Percentiles rank a stretch among this genome's conserved stretches.
phyloP scores from a whole-genome alignment of 208 protist genomes.

The Blastocrithidia nonstop region DNA sequence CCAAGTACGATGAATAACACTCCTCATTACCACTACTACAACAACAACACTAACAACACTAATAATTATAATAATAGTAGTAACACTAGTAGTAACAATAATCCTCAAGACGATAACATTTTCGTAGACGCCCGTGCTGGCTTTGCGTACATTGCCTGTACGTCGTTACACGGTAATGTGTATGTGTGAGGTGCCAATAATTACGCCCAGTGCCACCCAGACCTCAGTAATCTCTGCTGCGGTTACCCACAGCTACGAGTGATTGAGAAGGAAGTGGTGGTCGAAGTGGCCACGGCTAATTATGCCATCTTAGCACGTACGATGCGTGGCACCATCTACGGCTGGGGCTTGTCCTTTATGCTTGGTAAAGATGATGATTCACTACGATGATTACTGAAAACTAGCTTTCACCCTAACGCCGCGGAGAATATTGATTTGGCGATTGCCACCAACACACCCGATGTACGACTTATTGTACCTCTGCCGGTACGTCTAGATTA shows the following conservation, averaged over 20 bases:
- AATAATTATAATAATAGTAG: no score
- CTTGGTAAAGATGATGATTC: constrained; percentile 33
- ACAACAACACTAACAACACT: no score
- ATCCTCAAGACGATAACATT: constrained; percentile 19
- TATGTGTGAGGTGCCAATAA: constrained; percentile 68
- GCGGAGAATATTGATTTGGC: no score
- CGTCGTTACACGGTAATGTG: constrained; percentile 32
- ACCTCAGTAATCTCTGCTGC: constrained; percentile 28
- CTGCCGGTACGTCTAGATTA: constrained; percentile 8
- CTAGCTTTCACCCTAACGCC: no score
- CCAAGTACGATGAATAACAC: no score
- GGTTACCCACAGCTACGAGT: constrained; percentile 22
- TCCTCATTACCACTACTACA: no score
- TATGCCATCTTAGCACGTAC: constrained; percentile 49
- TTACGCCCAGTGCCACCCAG: constrained; percentile 46
- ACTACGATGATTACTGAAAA: no score
- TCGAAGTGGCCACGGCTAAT: constrained; percentile 46
- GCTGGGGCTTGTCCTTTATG: constrained; percentile 47
- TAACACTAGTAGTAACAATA: no score
- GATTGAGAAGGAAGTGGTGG: constrained; percentile 25
- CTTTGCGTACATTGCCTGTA: constrained; percentile 33
- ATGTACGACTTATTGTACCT: no score
- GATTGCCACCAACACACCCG: no score
- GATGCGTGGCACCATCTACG: constrained; percentile 35
- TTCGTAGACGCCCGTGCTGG: constrained; percentile 41